A percentile compares a stretch with the other conserved stretches of the same genome.
Conservation (phyloP, 2,329 filamentous ascomycete genomes). For the Xylariaceae sp. region DNA sequence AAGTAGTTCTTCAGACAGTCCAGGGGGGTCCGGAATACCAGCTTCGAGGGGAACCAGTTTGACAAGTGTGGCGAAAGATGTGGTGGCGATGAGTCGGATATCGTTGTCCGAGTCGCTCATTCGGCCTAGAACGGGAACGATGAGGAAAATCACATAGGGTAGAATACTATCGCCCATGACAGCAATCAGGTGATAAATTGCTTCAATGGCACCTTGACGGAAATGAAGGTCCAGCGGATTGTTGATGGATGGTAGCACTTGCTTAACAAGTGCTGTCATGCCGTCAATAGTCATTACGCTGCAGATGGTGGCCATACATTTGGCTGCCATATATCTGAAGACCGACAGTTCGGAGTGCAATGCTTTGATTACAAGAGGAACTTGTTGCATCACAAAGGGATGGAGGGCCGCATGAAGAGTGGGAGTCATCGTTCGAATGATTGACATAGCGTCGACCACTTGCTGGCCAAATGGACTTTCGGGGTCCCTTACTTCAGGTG, state of each 20-base stretch:
- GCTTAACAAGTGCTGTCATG: slow-evolving; percentile 93
- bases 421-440: slow-evolving; percentile 87
- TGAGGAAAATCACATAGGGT: slow-evolving; percentile 97
- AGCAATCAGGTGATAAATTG: slow-evolving; percentile 92
- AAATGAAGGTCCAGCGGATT: slow-evolving; percentile 84
- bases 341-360: slow-evolving; percentile 85
- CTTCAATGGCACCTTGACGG: slow-evolving; percentile 90
- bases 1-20: slow-evolving; percentile 80
- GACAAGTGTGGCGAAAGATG: slow-evolving; percentile 92
- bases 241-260: slow-evolving; percentile 84
- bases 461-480: slow-evolving; percentile 79
- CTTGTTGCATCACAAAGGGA: slow-evolving; percentile 72
- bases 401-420: slow-evolving; percentile 73
- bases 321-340: slow-evolving; percentile 92
- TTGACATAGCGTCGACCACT: slow-evolving; percentile 88
- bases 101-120: slow-evolving; percentile 99
- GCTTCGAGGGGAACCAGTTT: slow-evolving; percentile 96
- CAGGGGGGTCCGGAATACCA: slow-evolving; percentile 93
- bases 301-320: slow-evolving; percentile 95
- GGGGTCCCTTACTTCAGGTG: slow-evolving; percentile 65
- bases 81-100: slow-evolving; percentile 88
- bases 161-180: slow-evolving; percentile 96
- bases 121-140: slow-evolving; percentile 89
- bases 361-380: slow-evolving; percentile 81
- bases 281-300: slow-evolving; percentile 92